Percentiles rank a stretch among this genome's conserved stretches.
Evolutionary conservation across 768 basidiomycete genomes (phyloP).

Genomic region (Suillus alpinus): DNA sequence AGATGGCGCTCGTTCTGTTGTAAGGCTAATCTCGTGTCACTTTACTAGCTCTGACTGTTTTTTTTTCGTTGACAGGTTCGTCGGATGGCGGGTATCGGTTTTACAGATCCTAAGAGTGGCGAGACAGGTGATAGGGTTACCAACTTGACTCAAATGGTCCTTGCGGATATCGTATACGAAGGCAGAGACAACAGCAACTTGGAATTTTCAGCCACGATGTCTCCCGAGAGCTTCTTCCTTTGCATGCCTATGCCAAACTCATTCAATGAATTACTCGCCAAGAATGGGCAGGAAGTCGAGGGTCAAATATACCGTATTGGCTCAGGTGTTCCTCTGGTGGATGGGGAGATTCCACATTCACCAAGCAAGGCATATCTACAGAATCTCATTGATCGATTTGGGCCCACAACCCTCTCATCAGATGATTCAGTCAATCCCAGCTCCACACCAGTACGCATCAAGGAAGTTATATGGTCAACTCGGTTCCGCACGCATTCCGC

Average conservation of each 20-base stretch:
- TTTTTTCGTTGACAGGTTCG: slow-evolving; percentile 37
- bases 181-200: background rate
- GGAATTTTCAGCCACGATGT: slow-evolving; percentile 21
- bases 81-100: slow-evolving; percentile 37
- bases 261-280: slow-evolving; percentile 19
- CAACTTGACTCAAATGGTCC: slow-evolving; percentile 36
- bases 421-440: slow-evolving; percentile 33
- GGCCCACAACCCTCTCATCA: slow-evolving; percentile 32
- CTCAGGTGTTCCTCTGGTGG: slow-evolving; percentile 34
- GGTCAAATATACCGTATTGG: slow-evolving; percentile 38
- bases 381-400: slow-evolving; percentile 38
- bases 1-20: slow-evolving; percentile 47
- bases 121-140: slow-evolving; percentile 20
- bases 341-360: slow-evolving; percentile 34
- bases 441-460: slow-evolving; percentile 30
- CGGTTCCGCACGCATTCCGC: slow-evolving; percentile 45
- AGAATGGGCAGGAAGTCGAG: background rate
- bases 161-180: slow-evolving; percentile 46
- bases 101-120: slow-evolving; percentile 40
- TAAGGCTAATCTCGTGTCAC: slow-evolving; percentile 20
- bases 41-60: background rate
- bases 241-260: slow-evolving; percentile 34
- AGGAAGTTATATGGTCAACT: slow-evolving; percentile 42
- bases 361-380: slow-evolving; percentile 44
- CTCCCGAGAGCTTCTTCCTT: slow-evolving; percentile 33